These are phyloP conservation scores for Polyplosphaeria fusca DNA, from an alignment of 495 filamentous ascomycete species.

Conservation along the genomic window DNA sequence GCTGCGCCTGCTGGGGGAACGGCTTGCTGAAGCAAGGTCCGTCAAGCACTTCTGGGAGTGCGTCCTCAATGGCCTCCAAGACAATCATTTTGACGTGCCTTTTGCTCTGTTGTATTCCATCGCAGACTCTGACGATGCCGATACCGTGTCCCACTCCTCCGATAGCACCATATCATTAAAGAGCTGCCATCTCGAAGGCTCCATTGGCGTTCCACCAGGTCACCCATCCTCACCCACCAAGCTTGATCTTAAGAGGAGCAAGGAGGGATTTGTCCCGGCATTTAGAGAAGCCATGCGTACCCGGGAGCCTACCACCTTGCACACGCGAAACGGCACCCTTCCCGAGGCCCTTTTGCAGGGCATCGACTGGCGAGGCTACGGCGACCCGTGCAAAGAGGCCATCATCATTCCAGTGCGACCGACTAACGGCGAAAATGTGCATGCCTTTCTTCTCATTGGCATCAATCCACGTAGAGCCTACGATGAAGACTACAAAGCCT, in stretches of 20 bases:
- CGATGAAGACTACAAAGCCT: slow-evolving; percentile 40
- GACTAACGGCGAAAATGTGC: slow-evolving; percentile 39
- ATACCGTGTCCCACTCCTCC: slow-evolving; percentile 18
- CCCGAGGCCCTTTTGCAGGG: slow-evolving; percentile 38
- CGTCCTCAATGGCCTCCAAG: slow-evolving; percentile 18
- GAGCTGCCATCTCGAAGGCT: slow-evolving; percentile 28
- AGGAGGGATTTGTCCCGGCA: slow-evolving; percentile 25
- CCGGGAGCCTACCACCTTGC: slow-evolving; percentile 18
- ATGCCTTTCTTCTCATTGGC: slow-evolving; percentile 47
- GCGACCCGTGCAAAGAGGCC: slow-evolving; percentile 38
- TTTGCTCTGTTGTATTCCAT: slow-evolving; percentile 30
- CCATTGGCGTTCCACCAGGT: slow-evolving; percentile 22
- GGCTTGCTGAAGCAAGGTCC: slow-evolving; percentile 15
- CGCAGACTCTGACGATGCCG: slow-evolving; percentile 34
- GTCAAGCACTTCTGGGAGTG: slow-evolving; percentile 25
- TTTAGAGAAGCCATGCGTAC: slow-evolving; percentile 29
- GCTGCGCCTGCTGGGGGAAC: slow-evolving; percentile 20
- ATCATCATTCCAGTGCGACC: slow-evolving; percentile 40
- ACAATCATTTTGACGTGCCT: slow-evolving; percentile 27
- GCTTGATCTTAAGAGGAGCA: slow-evolving; percentile 29
- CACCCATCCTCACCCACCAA: slow-evolving; percentile 23
- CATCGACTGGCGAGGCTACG: slow-evolving; percentile 41
- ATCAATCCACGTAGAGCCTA: slow-evolving; percentile 47
- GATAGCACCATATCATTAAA: slow-evolving; percentile 23
- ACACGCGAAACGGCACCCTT: slow-evolving; percentile 19